A percentile compares a stretch with the other conserved stretches of the same genome.
These are phyloP conservation scores for Fusarium albidum DNA, from an alignment of 2,329 filamentous ascomycete species.

Conservation along the genomic window DNA sequence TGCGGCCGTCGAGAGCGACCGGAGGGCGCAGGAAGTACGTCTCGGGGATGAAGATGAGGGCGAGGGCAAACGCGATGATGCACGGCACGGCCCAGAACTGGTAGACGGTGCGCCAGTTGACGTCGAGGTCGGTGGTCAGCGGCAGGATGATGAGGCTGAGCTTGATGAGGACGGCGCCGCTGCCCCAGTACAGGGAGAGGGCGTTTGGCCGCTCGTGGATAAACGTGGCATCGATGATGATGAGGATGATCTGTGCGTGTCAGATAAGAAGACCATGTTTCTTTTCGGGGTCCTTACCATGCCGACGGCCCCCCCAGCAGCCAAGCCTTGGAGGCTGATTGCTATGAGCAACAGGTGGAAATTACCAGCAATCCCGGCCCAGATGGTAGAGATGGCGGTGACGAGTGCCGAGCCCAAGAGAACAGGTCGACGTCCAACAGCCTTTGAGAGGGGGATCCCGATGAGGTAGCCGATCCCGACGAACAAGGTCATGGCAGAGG, in stretches of 20 bases:
- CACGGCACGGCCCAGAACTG: conserved; percentile 13
- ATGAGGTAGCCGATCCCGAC: conserved; percentile 16
- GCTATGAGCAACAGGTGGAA: conserved; percentile 15
- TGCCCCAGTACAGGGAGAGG: conserved; percentile 22
- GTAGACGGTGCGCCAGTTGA: conserved; percentile 18
- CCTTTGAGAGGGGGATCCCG: conserved; percentile 23
- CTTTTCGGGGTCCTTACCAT: conserved; percentile 22
- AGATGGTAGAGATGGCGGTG: conserved; percentile 9
- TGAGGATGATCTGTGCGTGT: background rate
- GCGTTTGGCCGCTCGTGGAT: conserved; percentile 29
- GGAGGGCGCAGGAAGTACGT: conserved; percentile 29
- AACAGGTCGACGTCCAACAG: conserved; percentile 24
- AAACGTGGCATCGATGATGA: conserved; percentile 27
- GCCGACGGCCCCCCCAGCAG: conserved; percentile 5
- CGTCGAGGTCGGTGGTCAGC: background rate
- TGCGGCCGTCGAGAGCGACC: conserved; percentile 20
- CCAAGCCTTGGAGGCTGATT: conserved; percentile 16
- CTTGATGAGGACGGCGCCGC: conserved; percentile 14
- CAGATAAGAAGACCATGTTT: background rate
- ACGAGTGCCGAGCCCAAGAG: conserved; percentile 4
- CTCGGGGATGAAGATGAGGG: conserved; percentile 20
- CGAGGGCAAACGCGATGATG: background rate
- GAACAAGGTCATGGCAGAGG: conserved; percentile 26
- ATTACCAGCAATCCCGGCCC: conserved; percentile 11
- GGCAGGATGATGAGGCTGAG: conserved; percentile 12